Conservation (phyloP, 208 protist genomes). For the Herpetomonas tarakana region DNA sequence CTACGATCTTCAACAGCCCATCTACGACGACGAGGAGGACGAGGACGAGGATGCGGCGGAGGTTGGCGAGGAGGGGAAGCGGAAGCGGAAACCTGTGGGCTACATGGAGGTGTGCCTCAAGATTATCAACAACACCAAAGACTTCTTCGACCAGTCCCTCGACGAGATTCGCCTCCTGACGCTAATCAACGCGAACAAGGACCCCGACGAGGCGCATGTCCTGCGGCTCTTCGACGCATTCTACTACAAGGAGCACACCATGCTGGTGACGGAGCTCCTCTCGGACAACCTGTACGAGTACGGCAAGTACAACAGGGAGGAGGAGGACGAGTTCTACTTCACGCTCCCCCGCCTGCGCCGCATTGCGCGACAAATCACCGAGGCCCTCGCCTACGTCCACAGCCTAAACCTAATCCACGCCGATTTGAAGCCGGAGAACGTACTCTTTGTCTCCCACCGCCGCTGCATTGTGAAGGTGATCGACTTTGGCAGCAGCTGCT, state of each 20-base stretch:
- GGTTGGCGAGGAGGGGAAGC: not conserved
- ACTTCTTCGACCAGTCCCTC: constrained; percentile 97
- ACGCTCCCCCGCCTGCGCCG: constrained; percentile 87
- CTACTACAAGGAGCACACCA: constrained; percentile 97
- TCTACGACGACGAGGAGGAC: constrained; percentile 63
- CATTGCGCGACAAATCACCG: constrained; percentile 83
- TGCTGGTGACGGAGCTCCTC: constrained; percentile 96
- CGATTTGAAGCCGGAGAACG: constrained; percentile 97
- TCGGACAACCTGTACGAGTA: constrained; percentile 97
- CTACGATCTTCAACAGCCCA: constrained; percentile 89
- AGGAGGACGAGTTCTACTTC: constrained; percentile 92
- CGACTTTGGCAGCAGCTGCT: constrained; percentile 96
- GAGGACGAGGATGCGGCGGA: constrained; percentile 17
- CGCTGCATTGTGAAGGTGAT: constrained; percentile 95
- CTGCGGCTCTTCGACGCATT: constrained; percentile 94
- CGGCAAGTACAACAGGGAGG: constrained; percentile 93
- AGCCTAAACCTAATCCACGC: constrained; percentile 94
- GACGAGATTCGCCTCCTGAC: constrained; percentile 96
- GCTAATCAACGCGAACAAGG: constrained; percentile 90
- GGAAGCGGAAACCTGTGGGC: constrained; percentile 36
- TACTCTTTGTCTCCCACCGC: constrained; percentile 93
- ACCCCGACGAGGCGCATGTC: constrained; percentile 88
- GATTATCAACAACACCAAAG: constrained; percentile 97
- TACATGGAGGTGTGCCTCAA: constrained; percentile 94
- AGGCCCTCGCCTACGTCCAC: constrained; percentile 92